A percentile compares a stretch with the other conserved stretches of the same genome.
These are phyloP conservation scores for Candida neerlandica DNA, from an alignment of 1,139 yeast species.

Conservation along the genomic window DNA sequence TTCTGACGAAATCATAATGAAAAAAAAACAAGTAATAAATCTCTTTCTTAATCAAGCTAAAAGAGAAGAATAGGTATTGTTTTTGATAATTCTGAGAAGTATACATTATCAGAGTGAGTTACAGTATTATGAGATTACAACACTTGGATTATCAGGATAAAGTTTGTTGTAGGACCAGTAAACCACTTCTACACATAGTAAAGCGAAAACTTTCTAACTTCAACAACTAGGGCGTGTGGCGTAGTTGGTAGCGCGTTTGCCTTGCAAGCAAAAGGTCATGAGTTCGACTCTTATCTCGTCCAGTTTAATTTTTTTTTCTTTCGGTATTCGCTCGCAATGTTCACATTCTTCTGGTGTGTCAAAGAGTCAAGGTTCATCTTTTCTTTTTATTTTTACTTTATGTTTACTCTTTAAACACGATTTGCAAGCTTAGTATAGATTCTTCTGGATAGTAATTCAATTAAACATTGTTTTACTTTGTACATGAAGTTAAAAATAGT, in stretches of 20 bases:
- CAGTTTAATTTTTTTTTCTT: conserved; percentile 6
- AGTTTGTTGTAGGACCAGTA: no score
- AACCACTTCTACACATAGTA: neutral
- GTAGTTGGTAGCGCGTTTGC: conserved; percentile 74
- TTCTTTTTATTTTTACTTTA: no score
- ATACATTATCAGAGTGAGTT: no score
- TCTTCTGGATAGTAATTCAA: neutral
- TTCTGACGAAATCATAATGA: no score
- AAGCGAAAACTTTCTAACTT: neutral
- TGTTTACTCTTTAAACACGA: no score
- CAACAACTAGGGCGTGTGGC: conserved; percentile 61
- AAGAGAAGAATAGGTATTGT: no score
- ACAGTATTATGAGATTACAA: no score
- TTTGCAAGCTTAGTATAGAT: neutral
- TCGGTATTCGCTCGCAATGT: neutral
- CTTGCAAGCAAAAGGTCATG: conserved; percentile 66
- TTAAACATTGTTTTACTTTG: neutral
- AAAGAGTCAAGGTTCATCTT: no score
- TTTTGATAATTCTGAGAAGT: no score
- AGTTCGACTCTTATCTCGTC: conserved; percentile 17
- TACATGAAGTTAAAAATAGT: neutral
- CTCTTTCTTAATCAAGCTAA: no score
- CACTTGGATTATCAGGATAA: neutral
- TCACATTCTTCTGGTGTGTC: no score
- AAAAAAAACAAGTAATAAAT: no score